phyloP scores from a whole-genome alignment of 106 monocot species.

The Vanilla planifolia region DNA sequence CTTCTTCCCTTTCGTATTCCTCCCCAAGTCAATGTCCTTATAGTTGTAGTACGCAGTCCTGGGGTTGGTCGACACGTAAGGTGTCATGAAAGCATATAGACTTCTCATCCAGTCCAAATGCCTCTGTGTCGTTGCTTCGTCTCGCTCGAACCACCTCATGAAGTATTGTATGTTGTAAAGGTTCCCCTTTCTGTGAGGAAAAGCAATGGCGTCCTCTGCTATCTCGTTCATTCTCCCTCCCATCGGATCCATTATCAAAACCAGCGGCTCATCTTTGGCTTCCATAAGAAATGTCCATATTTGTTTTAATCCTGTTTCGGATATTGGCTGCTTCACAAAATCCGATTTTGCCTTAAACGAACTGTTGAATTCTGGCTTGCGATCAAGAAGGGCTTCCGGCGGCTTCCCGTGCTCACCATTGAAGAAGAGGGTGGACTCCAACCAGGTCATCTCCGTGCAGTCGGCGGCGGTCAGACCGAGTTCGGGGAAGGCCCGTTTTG shows the following conservation, averaged over 20 bases:
- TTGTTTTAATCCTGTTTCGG: neutral
- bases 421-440: constrained; percentile 20
- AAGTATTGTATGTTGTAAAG: constrained; percentile 39
- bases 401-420: neutral
- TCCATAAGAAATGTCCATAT: constrained; percentile 29
- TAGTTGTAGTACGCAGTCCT: constrained; percentile 48
- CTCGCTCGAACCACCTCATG: constrained; percentile 15
- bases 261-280: neutral
- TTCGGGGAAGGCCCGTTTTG: constrained; percentile 14
- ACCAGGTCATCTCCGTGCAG: constrained; percentile 23
- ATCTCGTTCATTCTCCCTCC: constrained; percentile 32
- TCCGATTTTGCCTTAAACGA: constrained; percentile 40
- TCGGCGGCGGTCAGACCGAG: constrained; percentile 14
- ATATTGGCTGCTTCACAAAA: constrained; percentile 19
- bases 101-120: constrained; percentile 36
- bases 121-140: neutral
- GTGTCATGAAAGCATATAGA: constrained; percentile 34
- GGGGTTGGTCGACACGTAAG: constrained; percentile 34
- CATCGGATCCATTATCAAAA: constrained; percentile 24
- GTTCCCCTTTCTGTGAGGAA: constrained; percentile 41
- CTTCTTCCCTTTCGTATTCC: constrained; percentile 1
- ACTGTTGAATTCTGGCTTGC: neutral
- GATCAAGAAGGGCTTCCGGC: neutral
- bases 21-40: constrained; percentile 39
- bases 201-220: constrained; percentile 21